phyloP scores from a whole-genome alignment of 108 stramenopile genomes.

The Cylindrotheca fusiformis region DNA sequence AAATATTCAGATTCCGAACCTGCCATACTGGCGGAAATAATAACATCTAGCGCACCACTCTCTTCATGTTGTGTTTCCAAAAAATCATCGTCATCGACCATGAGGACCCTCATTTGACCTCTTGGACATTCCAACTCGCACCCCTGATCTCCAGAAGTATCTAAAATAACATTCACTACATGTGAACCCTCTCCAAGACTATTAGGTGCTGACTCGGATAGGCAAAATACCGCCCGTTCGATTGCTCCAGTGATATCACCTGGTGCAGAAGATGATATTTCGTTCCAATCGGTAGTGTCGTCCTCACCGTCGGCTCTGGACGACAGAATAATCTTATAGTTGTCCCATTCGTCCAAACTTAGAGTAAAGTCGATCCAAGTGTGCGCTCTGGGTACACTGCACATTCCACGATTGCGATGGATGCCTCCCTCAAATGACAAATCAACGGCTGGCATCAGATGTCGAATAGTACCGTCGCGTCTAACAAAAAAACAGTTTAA shows the following conservation, averaged over 20 bases:
- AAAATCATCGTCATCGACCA: conserved; percentile 7
- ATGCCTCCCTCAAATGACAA: conserved; percentile 10
- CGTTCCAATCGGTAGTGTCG: conserved; percentile 3
- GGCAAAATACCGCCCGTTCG: conserved; percentile 13
- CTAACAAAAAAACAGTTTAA: conserved; percentile 8
- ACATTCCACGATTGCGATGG: conserved; percentile 38
- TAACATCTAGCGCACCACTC: conserved; percentile 24
- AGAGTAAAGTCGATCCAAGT: conserved; percentile 25
- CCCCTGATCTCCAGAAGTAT: not conserved
- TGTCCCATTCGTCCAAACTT: conserved; percentile 7
- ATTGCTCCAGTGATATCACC: conserved; percentile 4
- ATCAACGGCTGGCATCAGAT: conserved; percentile 39
- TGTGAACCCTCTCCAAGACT: conserved; percentile 25
- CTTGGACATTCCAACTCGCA: conserved; percentile 4
- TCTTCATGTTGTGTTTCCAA: not conserved
- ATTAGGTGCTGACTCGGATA: conserved; percentile 15
- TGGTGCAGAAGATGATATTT: not conserved
- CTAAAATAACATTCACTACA: conserved; percentile 20
- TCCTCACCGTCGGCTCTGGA: not conserved
- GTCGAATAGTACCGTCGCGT: conserved; percentile 28
- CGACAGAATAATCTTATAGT: conserved; percentile 7
- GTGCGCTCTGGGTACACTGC: conserved; percentile 31
- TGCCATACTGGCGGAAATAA: conserved; percentile 19
- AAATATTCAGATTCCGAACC: conserved; percentile 31
- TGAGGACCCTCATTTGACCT: not conserved